phyloP scores from a whole-genome alignment of 176 grass and related monocot species.

The Bothriochloa decipiens region DNA sequence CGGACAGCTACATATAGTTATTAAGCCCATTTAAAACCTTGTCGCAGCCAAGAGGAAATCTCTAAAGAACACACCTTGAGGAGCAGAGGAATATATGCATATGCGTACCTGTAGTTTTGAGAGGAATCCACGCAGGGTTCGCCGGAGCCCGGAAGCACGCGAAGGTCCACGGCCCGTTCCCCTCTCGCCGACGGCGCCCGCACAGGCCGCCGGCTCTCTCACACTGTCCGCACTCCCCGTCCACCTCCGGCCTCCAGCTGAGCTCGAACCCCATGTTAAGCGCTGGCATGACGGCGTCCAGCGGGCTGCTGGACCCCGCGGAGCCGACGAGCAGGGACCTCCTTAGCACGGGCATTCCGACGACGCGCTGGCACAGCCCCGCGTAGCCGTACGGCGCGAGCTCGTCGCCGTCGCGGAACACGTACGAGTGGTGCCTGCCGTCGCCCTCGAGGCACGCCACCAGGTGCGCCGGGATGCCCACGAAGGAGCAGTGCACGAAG shows the following conservation, averaged over 20 bases:
- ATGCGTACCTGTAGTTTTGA: slow-evolving; percentile 20
- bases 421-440: slow-evolving; percentile 56
- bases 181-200: slow-evolving; percentile 20
- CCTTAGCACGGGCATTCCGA: slow-evolving; percentile 49
- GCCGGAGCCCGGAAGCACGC: slow-evolving; percentile 34
- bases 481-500: slow-evolving; percentile 56
- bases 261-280: slow-evolving; percentile 68
- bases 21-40: not conserved
- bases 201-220: slow-evolving; percentile 45
- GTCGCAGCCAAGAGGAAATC: not conserved
- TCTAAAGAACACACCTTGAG: not conserved
- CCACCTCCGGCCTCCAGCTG: slow-evolving; percentile 6
- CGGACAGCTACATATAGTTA: not conserved
- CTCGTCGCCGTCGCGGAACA: slow-evolving; percentile 58
- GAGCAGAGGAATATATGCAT: not conserved
- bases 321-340: slow-evolving; percentile 33
- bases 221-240: slow-evolving; percentile 45
- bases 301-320: not conserved
- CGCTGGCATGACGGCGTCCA: slow-evolving; percentile 46
- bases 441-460: slow-evolving; percentile 59
- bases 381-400: slow-evolving; percentile 25
- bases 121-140: not conserved
- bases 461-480: slow-evolving; percentile 42
- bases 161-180: slow-evolving; percentile 31
- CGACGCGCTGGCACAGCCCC: slow-evolving; percentile 33